These are phyloP conservation scores for Camellia lanceoleosa DNA, from an alignment of 148 eudicot genomes.

Conservation along the genomic window DNA sequence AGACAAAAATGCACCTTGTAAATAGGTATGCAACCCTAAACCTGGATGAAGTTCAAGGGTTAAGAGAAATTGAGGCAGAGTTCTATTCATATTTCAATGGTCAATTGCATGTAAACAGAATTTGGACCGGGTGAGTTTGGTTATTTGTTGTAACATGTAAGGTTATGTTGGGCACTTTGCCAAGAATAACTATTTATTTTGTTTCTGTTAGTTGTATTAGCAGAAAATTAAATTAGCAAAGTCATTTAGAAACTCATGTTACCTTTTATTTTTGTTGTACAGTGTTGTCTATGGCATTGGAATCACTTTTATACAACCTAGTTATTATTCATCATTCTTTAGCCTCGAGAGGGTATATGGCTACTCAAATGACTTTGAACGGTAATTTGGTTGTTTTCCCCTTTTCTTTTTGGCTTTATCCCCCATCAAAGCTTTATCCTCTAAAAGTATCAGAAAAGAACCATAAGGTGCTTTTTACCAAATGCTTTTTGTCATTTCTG, in stretches of 20 bases:
- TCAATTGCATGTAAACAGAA: constrained; percentile 51
- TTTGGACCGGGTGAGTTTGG: constrained; percentile 65
- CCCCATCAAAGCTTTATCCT: not conserved
- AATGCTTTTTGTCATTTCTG: not conserved
- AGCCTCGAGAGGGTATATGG: constrained; percentile 55
- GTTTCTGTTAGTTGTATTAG: not conserved
- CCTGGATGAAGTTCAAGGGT: constrained; percentile 48
- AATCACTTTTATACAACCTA: constrained; percentile 65
- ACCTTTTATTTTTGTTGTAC: constrained; percentile 17
- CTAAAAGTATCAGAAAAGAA: not conserved
- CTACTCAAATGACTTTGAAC: constrained; percentile 61
- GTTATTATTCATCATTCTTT: constrained; percentile 54
- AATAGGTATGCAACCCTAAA: constrained; percentile 56
- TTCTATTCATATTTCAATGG: constrained; percentile 64
- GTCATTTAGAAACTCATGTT: not conserved
- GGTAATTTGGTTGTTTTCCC: constrained; percentile 24
- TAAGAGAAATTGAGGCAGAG: constrained; percentile 51
- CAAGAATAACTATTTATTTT: constrained; percentile 7
- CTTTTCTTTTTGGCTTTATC: not conserved
- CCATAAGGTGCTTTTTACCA: not conserved
- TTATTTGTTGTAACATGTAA: constrained; percentile 1
- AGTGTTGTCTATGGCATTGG: constrained; percentile 65
- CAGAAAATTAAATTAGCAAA: not conserved
- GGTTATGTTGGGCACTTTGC: not conserved
- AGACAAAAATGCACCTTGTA: not conserved